Conservation (phyloP, 495 filamentous ascomycete species). For the Xylaria curta region DNA sequence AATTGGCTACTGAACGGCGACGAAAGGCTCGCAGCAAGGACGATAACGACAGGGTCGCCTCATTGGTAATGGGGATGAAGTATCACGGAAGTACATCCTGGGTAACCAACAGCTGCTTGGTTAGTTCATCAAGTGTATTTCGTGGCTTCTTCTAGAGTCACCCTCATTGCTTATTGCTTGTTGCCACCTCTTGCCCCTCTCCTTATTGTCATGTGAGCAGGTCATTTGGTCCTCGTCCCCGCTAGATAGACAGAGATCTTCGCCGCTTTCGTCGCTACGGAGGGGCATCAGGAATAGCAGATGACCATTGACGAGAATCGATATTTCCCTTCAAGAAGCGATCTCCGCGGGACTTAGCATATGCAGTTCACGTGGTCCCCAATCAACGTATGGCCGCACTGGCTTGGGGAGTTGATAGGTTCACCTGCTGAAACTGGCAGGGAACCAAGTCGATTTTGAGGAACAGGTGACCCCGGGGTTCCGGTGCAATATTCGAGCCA, state of each 20-base stretch:
- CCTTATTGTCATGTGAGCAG: slow-evolving; percentile 21
- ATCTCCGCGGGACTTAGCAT: not conserved
- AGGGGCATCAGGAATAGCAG: slow-evolving; percentile 1
- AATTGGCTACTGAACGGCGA: not conserved
- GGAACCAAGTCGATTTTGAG: not conserved
- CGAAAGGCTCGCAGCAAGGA: not conserved
- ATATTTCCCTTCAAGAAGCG: not conserved
- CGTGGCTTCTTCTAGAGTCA: not conserved
- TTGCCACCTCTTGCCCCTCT: slow-evolving; percentile 19
- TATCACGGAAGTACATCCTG: slow-evolving; percentile 12
- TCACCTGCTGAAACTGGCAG: slow-evolving; percentile 5
- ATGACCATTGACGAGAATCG: slow-evolving; percentile 18
- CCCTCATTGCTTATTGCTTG: not conserved
- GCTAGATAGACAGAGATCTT: slow-evolving; percentile 28
- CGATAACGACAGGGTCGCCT: slow-evolving; percentile 16
- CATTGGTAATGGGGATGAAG: slow-evolving; percentile 4
- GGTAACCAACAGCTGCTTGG: not conserved
- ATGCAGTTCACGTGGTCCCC: not conserved
- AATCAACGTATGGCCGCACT: not conserved
- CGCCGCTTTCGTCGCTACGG: slow-evolving; percentile 20
- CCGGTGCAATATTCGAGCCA: not conserved
- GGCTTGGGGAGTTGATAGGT: not conserved
- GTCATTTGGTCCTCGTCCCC: slow-evolving; percentile 22
- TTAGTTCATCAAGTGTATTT: not conserved
- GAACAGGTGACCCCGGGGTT: not conserved